phyloP scores from a whole-genome alignment of 257 asterid species.

The Nicotiana knightiana region DNA sequence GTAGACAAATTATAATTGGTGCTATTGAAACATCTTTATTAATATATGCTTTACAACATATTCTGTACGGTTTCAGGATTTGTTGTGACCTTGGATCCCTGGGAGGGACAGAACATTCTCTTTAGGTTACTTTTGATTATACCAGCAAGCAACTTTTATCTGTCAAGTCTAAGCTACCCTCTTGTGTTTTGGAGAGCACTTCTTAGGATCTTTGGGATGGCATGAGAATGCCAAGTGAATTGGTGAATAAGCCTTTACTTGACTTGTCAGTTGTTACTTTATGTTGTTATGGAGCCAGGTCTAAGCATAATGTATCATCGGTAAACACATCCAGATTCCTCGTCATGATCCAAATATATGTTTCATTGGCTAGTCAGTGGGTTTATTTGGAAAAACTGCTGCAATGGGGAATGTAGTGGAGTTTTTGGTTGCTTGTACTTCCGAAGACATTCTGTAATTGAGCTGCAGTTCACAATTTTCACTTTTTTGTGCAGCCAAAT shows the following conservation, averaged over 20 bases:
- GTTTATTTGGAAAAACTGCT: not conserved
- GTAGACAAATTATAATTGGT: not conserved
- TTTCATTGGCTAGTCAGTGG: not conserved
- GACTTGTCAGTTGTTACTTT: not conserved
- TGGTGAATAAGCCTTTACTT: not conserved
- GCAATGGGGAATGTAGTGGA: not conserved
- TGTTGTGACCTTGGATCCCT: not conserved
- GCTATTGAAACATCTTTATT: not conserved
- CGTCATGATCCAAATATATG: not conserved
- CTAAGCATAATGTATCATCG: not conserved
- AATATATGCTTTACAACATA: not conserved
- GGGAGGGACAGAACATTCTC: not conserved
- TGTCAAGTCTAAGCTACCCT: not conserved
- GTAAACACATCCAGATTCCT: not conserved
- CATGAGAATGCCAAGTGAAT: not conserved
- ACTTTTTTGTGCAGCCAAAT: conserved; percentile 63
- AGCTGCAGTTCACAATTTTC: not conserved
- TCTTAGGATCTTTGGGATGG: not conserved
- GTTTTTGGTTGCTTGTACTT: not conserved
- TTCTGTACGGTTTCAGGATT: not conserved
- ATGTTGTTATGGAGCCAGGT: not conserved
- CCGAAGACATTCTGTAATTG: not conserved
- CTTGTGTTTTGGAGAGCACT: not conserved
- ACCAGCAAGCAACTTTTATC: not conserved
- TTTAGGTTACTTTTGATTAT: not conserved